Evolutionary conservation across 192 early-diverging fungal species (phyloP).

Genomic region (Podila minutissima): DNA sequence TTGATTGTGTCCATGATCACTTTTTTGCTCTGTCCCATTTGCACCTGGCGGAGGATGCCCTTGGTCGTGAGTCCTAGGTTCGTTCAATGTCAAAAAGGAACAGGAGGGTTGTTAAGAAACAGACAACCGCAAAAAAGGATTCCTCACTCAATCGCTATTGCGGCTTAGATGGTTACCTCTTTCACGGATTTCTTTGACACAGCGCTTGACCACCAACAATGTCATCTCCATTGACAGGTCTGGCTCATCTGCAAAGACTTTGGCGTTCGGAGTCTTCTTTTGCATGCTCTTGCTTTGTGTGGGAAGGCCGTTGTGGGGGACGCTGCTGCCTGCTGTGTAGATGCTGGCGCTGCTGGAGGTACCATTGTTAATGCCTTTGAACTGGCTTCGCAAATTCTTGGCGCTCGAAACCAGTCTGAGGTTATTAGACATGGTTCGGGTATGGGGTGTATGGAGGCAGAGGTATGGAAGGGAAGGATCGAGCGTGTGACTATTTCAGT

Average conservation of each 20-base stretch:
- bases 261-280: conserved; percentile 28
- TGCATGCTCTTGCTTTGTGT: conserved; percentile 29
- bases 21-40: conserved; percentile 30
- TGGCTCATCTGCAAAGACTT: conserved; percentile 33
- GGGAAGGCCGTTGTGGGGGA: conserved; percentile 18
- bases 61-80: conserved; percentile 45
- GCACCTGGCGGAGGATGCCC: conserved; percentile 43
- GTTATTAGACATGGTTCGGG: conserved; percentile 19
- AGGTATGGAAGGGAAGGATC: not conserved
- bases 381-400: conserved; percentile 32
- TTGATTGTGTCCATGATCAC: conserved; percentile 33
- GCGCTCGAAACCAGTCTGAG: conserved; percentile 38
- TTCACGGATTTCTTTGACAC: conserved; percentile 49
- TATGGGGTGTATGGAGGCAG: not conserved
- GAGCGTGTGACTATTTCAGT: not conserved
- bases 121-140: not conserved
- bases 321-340: conserved; percentile 9
- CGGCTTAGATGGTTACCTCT: conserved; percentile 13
- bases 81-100: not conserved
- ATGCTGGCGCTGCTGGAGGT: conserved; percentile 6
- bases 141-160: too few relatives aligned
- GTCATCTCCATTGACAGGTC: conserved; percentile 50
- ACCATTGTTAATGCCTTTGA: conserved; percentile 5
- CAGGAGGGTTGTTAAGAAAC: not conserved
- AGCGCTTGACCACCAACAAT: conserved; percentile 37